These are phyloP conservation scores for Lactarius pseudohatsudake DNA, from an alignment of 768 basidiomycete species.

Conservation along the genomic window DNA sequence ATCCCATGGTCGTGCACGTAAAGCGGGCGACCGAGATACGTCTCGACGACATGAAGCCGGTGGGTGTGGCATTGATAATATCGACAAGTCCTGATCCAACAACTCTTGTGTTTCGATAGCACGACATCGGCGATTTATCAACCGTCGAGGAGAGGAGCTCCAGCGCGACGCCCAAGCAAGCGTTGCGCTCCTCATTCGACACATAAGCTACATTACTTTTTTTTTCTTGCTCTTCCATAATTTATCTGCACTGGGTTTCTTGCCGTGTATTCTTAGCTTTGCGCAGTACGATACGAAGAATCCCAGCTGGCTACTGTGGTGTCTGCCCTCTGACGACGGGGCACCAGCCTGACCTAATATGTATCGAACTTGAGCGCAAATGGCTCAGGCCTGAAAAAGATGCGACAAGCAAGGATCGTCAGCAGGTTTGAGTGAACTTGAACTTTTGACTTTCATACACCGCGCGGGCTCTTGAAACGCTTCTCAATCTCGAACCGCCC, in stretches of 20 bases:
- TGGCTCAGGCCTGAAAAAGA: background rate
- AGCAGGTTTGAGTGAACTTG: no score
- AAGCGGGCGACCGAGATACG: constrained; percentile 14
- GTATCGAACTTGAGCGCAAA: background rate
- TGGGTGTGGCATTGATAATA: background rate
- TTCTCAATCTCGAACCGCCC: no score
- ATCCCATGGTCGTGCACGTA: constrained; percentile 3
- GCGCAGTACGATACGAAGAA: background rate
- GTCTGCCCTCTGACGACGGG: background rate
- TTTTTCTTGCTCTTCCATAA: background rate
- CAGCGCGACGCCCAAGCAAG: background rate
- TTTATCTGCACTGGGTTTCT: background rate
- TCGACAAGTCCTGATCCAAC: background rate
- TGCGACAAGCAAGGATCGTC: background rate
- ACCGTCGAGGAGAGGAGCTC: background rate
- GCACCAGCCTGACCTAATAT: background rate
- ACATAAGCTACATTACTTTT: background rate
- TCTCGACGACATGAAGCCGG: background rate
- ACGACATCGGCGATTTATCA: background rate
- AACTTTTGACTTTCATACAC: background rate
- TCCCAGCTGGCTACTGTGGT: background rate
- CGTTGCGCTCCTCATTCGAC: background rate
- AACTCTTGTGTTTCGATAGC: background rate
- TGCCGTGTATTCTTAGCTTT: background rate
- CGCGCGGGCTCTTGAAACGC: background rate